Percentiles rank a stretch among this genome's conserved stretches.
These are phyloP conservation scores for Phialocephala sp. DNA, from an alignment of 2,329 filamentous ascomycete species.

Conservation along the genomic window DNA sequence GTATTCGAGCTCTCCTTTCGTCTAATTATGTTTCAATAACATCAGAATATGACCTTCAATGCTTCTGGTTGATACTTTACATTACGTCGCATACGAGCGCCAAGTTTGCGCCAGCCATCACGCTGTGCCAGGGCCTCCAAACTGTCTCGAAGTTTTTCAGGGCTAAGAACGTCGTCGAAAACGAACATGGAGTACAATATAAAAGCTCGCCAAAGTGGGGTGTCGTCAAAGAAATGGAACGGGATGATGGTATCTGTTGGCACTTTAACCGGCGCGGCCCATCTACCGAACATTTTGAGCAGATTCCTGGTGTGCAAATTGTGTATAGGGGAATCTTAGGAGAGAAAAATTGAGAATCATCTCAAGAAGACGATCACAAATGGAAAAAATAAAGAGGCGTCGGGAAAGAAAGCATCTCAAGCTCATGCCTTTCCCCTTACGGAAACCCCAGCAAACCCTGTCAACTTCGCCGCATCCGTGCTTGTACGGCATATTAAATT, in stretches of 20 bases:
- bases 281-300: background rate
- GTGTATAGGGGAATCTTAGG: background rate
- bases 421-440: background rate
- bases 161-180: conserved; percentile 52
- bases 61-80: conserved; percentile 36
- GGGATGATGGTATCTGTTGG: conserved; percentile 28
- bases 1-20: conserved; percentile 46
- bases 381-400: background rate
- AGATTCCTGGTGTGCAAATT: conserved; percentile 24
- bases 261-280: conserved; percentile 20
- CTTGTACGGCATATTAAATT: background rate
- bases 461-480: background rate
- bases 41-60: background rate
- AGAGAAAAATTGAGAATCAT: background rate
- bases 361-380: background rate
- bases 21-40: conserved; percentile 24
- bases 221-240: conserved; percentile 28
- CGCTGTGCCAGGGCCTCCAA: conserved; percentile 48
- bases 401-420: background rate
- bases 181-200: conserved; percentile 35
- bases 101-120: conserved; percentile 53
- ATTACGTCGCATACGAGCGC: conserved; percentile 50
- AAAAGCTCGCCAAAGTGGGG: conserved; percentile 13
- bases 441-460: background rate
- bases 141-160: conserved; percentile 45